Conservation (phyloP, 345 rosid genomes). For the Dimocarpus longan region DNA sequence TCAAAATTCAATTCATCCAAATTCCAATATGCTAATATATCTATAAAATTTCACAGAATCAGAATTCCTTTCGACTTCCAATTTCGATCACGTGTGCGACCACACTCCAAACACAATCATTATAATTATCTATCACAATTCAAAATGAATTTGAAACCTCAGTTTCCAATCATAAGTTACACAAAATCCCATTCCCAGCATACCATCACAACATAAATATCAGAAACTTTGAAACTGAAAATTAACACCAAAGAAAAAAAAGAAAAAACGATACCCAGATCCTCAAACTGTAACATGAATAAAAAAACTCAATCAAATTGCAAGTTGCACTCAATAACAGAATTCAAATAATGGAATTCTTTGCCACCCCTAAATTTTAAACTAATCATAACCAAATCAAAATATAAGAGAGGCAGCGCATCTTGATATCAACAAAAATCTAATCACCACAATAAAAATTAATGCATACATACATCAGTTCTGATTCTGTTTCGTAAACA, state of each 20-base stretch:
- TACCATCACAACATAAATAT: neutral
- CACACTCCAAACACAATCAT: neutral
- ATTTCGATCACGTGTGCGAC: neutral
- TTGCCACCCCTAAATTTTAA: no score
- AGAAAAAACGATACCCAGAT: neutral
- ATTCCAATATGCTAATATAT: neutral
- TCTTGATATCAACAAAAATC: conserved; percentile 37
- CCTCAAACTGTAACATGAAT: no score
- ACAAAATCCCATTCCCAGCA: neutral
- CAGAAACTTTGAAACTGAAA: neutral
- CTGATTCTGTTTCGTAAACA: no score
- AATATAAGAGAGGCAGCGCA: conserved; percentile 26
- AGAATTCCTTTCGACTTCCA: no score
- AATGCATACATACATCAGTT: no score
- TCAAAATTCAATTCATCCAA: neutral
- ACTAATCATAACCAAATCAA: no score
- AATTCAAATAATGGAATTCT: no score
- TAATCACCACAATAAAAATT: neutral
- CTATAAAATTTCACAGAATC: no score
- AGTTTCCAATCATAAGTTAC: neutral
- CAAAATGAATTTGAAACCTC: neutral
- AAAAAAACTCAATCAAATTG: neutral
- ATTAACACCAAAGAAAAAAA: neutral
- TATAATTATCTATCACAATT: neutral
- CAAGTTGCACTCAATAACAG: no score